A percentile compares a stretch with the other conserved stretches of the same genome.
Conservation (phyloP, 371 early-diverging fungal genomes). For the Actinomucor elegans region DNA sequence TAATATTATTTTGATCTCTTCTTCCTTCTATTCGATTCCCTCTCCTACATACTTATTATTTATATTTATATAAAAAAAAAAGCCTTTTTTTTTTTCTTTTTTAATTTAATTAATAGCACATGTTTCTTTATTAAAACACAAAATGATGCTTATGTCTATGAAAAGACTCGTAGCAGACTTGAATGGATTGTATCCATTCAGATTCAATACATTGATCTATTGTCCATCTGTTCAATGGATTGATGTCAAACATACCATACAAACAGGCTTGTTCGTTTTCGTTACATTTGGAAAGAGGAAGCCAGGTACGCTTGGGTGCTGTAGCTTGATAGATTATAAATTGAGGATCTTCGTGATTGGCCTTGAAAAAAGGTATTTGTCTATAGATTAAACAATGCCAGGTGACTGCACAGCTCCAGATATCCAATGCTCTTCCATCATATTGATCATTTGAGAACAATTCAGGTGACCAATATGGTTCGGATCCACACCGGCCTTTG, state of each 20-base stretch:
- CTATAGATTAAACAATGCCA: slow-evolving; percentile 79
- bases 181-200: slow-evolving; percentile 42
- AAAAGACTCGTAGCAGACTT: slow-evolving; percentile 35
- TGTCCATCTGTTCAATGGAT: slow-evolving; percentile 47
- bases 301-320: slow-evolving; percentile 32
- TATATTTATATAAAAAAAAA: too few species aligned
- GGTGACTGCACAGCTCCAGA: slow-evolving; percentile 86
- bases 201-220: slow-evolving; percentile 40
- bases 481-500: slow-evolving; percentile 78
- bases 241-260: slow-evolving; percentile 50
- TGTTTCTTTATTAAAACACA: not conserved
- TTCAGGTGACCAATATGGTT: slow-evolving; percentile 91
- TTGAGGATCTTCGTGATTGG: slow-evolving; percentile 56
- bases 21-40: not conserved
- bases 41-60: too few species aligned
- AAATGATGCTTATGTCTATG: slow-evolving; percentile 28
- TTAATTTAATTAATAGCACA: too few species aligned
- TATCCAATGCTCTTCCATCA: slow-evolving; percentile 73
- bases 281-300: slow-evolving; percentile 52
- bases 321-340: slow-evolving; percentile 63
- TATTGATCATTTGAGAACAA: slow-evolving; percentile 48
- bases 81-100: not conserved
- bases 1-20: not conserved
- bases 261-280: slow-evolving; percentile 30
- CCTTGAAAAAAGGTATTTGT: slow-evolving; percentile 62